Evolutionary conservation across 805 yeast species (phyloP), one percentile per base, ranked within the genome.

Genomic region (Kuraishia piskuri): DNA sequence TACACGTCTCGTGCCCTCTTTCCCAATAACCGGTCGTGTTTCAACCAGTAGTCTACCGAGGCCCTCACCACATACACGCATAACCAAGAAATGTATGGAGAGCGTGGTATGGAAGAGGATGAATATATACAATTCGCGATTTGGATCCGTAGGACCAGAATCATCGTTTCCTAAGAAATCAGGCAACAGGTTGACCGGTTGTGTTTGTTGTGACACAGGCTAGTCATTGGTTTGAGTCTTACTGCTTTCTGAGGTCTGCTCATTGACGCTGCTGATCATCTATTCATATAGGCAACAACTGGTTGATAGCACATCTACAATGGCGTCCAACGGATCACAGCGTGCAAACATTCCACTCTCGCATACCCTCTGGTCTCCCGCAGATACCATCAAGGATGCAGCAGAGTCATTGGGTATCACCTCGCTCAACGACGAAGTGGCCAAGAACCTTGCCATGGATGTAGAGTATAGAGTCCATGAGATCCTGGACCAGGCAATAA

Each of bases 381-480:
- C 88, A 55, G 98, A 94, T 67, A 94, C 99, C 0, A 97, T 95
- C 25, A 87, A 85, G 63, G 99, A 94, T 73, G 96, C 89, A 17
- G 96, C 97, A 0, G 99, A 94, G 65, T 80, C 90, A 2, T 73
- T 94, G 10, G 99, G 99, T 1, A 76, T 94, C 40, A 68, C 76
- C 2, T 82, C 73, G 54, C 73, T 94, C 50, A 88, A 89, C 31
- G 98, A 92, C 52, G 99, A 95, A 56, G 96, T 92, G 1, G 87
- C 97, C 50, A 88, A 90, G 64, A 89, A 94, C 57, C 73, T 94
- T 56, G 98, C 99, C 6, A 94, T 94, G 99, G 99, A 94, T 66
- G 95, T 94, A n/a, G 99, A 94, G 71, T 94, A 95, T 67, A 80
- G 99, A 57, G 88, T 94, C 58, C 92, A 92, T 67, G 98, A 94